These are phyloP conservation scores for Saturnispora quitensis DNA, from an alignment of 805 yeast species.

Conservation along the genomic window DNA sequence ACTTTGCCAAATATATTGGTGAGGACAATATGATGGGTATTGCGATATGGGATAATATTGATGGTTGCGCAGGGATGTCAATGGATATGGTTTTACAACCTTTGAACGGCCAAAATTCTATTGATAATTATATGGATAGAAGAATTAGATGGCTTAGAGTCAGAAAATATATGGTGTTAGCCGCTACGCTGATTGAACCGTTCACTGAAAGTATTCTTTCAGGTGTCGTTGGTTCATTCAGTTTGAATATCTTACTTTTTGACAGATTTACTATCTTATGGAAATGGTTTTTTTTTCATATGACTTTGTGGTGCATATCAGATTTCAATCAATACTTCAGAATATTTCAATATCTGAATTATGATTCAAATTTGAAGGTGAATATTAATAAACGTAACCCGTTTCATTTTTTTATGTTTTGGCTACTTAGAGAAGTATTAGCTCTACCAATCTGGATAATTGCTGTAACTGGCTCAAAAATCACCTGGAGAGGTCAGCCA, in stretches of 20 bases:
- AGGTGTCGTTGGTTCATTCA: conserved; percentile 58
- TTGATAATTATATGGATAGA: conserved; percentile 52
- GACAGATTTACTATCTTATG: conserved; percentile 13
- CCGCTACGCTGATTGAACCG: conserved; percentile 81
- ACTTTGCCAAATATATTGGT: conserved; percentile 75
- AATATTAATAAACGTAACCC: background rate
- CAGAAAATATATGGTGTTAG: conserved; percentile 76
- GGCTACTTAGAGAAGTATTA: conserved; percentile 62
- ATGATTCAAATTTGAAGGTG: background rate
- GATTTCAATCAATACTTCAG: conserved; percentile 54
- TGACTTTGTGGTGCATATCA: conserved; percentile 50
- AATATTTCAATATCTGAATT: conserved; percentile 26
- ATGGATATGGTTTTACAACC: conserved; percentile 80
- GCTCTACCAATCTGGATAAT: conserved; percentile 80
- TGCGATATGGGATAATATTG: conserved; percentile 64
- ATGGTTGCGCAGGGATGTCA: conserved; percentile 66
- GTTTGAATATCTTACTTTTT: conserved; percentile 39
- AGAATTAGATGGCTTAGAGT: conserved; percentile 82
- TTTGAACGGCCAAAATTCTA: conserved; percentile 31
- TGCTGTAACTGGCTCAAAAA: conserved; percentile 70
- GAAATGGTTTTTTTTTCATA: conserved; percentile 40
- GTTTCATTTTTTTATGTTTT: conserved; percentile 30
- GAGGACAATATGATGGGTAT: conserved; percentile 92
- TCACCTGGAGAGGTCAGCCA: conserved; percentile 74
- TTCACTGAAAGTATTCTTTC: conserved; percentile 69